A percentile compares a stretch with the other conserved stretches of the same genome.
phyloP scores from a whole-genome alignment of 2,329 filamentous ascomycete genomes.

The Neonectria sp. region DNA sequence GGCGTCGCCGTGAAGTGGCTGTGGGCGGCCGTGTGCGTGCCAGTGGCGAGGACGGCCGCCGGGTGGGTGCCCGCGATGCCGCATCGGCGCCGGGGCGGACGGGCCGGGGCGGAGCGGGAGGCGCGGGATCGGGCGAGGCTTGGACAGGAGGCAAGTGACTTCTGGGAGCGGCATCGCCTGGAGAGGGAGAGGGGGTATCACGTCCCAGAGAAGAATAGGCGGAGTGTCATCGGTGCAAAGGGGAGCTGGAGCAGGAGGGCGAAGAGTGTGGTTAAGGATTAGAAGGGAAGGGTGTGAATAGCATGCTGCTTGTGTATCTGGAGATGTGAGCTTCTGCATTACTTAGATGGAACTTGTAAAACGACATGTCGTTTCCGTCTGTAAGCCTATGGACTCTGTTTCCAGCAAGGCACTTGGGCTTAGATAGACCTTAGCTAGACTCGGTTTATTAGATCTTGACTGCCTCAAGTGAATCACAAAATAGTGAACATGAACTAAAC shows the following conservation, averaged over 20 bases:
- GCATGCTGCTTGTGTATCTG: no score
- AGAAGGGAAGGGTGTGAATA: slow-evolving; percentile 15
- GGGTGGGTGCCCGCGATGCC: slow-evolving; percentile 39
- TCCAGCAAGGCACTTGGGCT: no score
- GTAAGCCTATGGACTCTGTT: no score
- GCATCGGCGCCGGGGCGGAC: slow-evolving; percentile 39
- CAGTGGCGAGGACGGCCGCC: slow-evolving; percentile 33
- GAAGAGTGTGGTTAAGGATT: slow-evolving; percentile 17
- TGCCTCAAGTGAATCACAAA: neutral
- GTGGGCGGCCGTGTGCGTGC: slow-evolving; percentile 43
- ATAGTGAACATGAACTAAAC: neutral
- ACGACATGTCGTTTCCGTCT: neutral
- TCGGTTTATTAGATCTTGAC: neutral
- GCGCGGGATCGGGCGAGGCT: slow-evolving; percentile 26
- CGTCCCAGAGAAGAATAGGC: slow-evolving; percentile 58
- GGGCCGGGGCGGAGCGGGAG: slow-evolving; percentile 33
- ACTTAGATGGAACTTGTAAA: neutral
- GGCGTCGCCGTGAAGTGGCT: slow-evolving; percentile 35
- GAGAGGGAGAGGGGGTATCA: slow-evolving; percentile 58
- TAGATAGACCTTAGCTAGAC: no score
- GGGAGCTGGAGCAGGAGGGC: slow-evolving; percentile 13
- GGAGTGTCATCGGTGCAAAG: slow-evolving; percentile 15
- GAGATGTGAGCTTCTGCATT: neutral
- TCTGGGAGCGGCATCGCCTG: slow-evolving; percentile 58
- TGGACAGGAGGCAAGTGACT: slow-evolving; percentile 56